phyloP scores from a whole-genome alignment of 768 basidiomycete species.

The Boletus speciosus region DNA sequence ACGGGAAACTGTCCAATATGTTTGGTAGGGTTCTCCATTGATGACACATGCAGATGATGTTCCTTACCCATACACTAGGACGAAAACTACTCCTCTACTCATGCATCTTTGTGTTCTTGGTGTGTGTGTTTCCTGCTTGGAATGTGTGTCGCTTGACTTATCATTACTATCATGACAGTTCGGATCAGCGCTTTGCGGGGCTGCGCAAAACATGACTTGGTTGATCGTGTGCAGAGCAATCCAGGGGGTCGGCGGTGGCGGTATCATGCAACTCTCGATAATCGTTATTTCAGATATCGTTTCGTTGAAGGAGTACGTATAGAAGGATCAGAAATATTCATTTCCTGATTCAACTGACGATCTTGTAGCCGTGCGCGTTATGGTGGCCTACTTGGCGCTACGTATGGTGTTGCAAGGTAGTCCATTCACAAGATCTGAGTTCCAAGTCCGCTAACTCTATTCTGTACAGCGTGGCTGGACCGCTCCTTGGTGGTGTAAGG shows the following conservation, averaged over 20 bases:
- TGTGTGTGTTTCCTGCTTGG: slow-evolving; percentile 27
- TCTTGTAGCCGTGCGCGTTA: slow-evolving; percentile 66
- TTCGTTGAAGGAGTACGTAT: slow-evolving; percentile 63
- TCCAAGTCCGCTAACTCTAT: neutral
- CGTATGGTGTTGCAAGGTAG: slow-evolving; percentile 66
- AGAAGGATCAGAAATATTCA: neutral
- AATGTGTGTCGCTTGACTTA: neutral
- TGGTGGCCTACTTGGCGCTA: slow-evolving; percentile 67
- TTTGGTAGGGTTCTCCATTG: slow-evolving; percentile 25
- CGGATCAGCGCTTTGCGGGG: slow-evolving; percentile 77
- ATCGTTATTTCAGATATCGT: slow-evolving; percentile 84
- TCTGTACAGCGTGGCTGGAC: slow-evolving; percentile 55
- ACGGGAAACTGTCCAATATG: slow-evolving; percentile 72
- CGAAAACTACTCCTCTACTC: slow-evolving; percentile 69
- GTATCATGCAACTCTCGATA: slow-evolving; percentile 68
- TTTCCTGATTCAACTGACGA: slow-evolving; percentile 12
- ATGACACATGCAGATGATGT: neutral
- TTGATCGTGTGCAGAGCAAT: slow-evolving; percentile 71
- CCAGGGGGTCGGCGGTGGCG: slow-evolving; percentile 81
- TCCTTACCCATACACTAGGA: slow-evolving; percentile 31
- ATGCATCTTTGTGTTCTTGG: slow-evolving; percentile 64
- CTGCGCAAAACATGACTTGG: slow-evolving; percentile 76
- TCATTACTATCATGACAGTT: slow-evolving; percentile 37
- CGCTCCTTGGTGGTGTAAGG: slow-evolving; percentile 75
- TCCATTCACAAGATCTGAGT: neutral